Evolutionary conservation across 495 filamentous ascomycete genomes (phyloP).

Genomic region (Haplographium delicatum): DNA sequence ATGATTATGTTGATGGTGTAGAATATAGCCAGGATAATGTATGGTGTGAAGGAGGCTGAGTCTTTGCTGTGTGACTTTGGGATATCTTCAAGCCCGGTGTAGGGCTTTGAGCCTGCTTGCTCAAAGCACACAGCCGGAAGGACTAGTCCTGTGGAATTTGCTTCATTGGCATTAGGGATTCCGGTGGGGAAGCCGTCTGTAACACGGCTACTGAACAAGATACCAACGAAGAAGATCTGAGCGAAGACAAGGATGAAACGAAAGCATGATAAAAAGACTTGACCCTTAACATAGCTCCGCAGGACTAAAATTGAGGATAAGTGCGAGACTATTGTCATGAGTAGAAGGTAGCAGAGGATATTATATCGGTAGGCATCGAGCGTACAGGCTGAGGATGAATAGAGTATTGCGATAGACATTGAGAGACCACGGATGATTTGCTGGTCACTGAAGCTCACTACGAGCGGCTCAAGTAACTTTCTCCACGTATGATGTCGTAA

Average conservation of each 20-base stretch:
- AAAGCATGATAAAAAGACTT: too few relatives aligned
- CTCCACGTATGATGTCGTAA: background rate
- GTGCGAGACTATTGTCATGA: constrained; percentile 11
- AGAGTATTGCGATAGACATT: constrained; percentile 1
- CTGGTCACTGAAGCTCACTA: constrained; percentile 8
- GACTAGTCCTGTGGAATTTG: background rate
- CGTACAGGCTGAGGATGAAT: constrained; percentile 1
- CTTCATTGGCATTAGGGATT: background rate
- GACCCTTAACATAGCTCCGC: constrained; percentile 6
- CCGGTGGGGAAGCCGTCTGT: background rate
- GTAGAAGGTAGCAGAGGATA: constrained; percentile 9
- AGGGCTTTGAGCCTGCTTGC: background rate
- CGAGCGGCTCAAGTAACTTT: constrained; percentile 6
- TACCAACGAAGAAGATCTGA: constrained; percentile 5
- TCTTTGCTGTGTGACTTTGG: background rate
- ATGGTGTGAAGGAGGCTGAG: background rate
- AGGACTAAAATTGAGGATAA: constrained; percentile 4
- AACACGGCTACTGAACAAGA: constrained; percentile 1
- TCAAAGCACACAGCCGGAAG: constrained; percentile 4
- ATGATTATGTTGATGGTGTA: constrained; percentile 3
- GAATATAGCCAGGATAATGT: constrained; percentile 2
- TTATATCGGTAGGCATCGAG: constrained; percentile 9
- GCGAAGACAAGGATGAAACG: constrained; percentile 1
- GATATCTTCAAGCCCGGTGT: background rate
- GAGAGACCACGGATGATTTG: constrained; percentile 6